phyloP scores from a whole-genome alignment of 257 asterid species.

The Anisodus tanguticus region DNA sequence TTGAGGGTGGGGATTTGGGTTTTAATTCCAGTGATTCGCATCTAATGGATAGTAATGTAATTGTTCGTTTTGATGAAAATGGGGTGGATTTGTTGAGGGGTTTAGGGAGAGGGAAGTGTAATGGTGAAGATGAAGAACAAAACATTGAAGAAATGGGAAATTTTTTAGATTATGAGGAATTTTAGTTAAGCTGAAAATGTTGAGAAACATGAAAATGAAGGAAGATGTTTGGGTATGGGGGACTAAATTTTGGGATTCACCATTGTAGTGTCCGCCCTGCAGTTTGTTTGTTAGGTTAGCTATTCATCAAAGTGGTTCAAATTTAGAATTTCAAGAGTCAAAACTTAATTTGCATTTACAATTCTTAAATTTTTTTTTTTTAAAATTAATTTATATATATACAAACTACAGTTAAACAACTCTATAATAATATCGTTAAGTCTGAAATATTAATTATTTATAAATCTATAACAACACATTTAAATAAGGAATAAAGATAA shows the following conservation, averaged over 20 bases:
- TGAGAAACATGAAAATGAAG: background rate
- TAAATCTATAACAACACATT: too few relatives aligned
- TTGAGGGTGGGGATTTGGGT: constrained; percentile 27
- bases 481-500: too few relatives aligned
- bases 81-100: background rate
- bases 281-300: background rate
- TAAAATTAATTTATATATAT: too few relatives aligned
- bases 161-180: background rate
- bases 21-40: constrained; percentile 42
- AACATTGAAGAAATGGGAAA: background rate
- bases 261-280: constrained; percentile 25
- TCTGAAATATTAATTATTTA: too few relatives aligned
- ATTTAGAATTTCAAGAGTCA: too few relatives aligned
- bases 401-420: too few relatives aligned
- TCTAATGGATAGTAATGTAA: constrained; percentile 30
- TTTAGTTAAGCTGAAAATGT: background rate
- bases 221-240: constrained; percentile 15
- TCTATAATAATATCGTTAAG: too few relatives aligned
- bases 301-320: constrained; percentile 1
- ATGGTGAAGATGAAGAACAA: constrained; percentile 23
- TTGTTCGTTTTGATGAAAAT: constrained; percentile 11
- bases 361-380: too few relatives aligned
- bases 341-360: too few relatives aligned
- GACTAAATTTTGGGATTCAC: constrained; percentile 18
- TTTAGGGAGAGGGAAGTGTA: constrained; percentile 19